Evolutionary conservation across 176 grass and related monocot genomes (phyloP).

Genomic region (Poa pratensis): DNA sequence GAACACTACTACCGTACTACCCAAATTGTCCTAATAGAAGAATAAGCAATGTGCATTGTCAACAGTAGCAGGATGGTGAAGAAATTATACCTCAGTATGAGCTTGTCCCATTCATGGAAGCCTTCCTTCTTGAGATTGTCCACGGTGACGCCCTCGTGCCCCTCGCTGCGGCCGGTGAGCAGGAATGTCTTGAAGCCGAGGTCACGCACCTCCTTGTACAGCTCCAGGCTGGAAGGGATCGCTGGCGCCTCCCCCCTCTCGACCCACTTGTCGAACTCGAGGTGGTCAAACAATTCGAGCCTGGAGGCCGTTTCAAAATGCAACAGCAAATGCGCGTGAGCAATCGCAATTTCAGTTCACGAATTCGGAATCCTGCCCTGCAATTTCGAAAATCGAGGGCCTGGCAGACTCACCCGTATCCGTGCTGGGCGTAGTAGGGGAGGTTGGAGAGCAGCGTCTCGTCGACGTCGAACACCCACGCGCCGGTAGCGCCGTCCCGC

Average conservation of each 20-base stretch:
- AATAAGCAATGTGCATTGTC: background rate
- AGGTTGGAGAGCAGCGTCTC: conserved; percentile 86
- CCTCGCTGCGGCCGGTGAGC: conserved; percentile 71
- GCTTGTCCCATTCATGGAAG: conserved; percentile 73
- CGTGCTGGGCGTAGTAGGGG: conserved; percentile 70
- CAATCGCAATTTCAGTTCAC: background rate
- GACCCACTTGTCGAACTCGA: conserved; percentile 75
- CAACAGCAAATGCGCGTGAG: background rate
- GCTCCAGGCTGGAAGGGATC: conserved; percentile 64
- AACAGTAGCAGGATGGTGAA: background rate
- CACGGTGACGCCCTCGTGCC: conserved; percentile 49
- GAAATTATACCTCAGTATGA: conserved; percentile 63
- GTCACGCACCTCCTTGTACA: conserved; percentile 64
- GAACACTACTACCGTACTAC: background rate
- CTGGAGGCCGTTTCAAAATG: conserved; percentile 19
- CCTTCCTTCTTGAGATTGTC: conserved; percentile 70
- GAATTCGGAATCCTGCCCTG: background rate
- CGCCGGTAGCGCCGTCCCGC: conserved; percentile 43
- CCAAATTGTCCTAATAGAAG: background rate
- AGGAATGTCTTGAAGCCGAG: conserved; percentile 71
- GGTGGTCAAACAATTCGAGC: conserved; percentile 56
- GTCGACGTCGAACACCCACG: conserved; percentile 84
- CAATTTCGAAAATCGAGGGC: background rate
- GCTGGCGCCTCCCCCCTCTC: conserved; percentile 65
- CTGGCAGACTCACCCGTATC: conserved; percentile 47